Conservation (phyloP, 495 filamentous ascomycete genomes). For the Podospora didyma region DNA sequence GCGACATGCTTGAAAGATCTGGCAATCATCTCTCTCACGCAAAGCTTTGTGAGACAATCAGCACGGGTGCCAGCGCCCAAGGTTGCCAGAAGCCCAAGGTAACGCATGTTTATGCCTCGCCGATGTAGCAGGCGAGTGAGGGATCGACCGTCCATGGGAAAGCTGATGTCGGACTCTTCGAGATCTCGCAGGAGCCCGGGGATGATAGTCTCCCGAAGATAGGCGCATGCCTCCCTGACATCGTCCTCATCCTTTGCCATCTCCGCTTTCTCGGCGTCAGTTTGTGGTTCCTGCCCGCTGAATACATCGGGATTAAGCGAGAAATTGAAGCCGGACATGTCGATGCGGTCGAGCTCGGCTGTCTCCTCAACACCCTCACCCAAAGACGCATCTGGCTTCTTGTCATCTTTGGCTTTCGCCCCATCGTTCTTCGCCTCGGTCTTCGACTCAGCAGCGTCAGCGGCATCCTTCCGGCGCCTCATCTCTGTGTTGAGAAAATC, state of each 20-base stretch:
- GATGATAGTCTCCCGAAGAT: constrained; percentile 69
- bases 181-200: constrained; percentile 73
- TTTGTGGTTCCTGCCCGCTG: constrained; percentile 87
- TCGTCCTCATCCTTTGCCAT: constrained; percentile 84
- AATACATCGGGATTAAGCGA: constrained; percentile 93
- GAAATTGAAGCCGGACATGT: constrained; percentile 63
- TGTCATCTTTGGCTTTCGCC: constrained; percentile 28
- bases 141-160: constrained; percentile 96
- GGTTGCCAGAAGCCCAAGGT: constrained; percentile 78
- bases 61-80: constrained; percentile 68
- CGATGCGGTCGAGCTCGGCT: constrained; percentile 20
- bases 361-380: constrained; percentile 26
- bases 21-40: constrained; percentile 87
- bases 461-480: constrained; percentile 35
- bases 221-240: constrained; percentile 77
- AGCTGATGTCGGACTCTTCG: constrained; percentile 87
- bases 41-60: constrained; percentile 67
- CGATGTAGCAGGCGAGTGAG: constrained; percentile 88
- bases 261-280: constrained; percentile 81
- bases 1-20: constrained; percentile 92
- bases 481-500: constrained; percentile 75
- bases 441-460: constrained; percentile 20
- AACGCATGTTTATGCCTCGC: constrained; percentile 94
- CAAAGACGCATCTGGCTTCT: constrained; percentile 10
- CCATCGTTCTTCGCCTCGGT: constrained; percentile 28